Evolutionary conservation across 2,329 filamentous ascomycete species (phyloP).

Genomic region (Fusarium austroafricanum): DNA sequence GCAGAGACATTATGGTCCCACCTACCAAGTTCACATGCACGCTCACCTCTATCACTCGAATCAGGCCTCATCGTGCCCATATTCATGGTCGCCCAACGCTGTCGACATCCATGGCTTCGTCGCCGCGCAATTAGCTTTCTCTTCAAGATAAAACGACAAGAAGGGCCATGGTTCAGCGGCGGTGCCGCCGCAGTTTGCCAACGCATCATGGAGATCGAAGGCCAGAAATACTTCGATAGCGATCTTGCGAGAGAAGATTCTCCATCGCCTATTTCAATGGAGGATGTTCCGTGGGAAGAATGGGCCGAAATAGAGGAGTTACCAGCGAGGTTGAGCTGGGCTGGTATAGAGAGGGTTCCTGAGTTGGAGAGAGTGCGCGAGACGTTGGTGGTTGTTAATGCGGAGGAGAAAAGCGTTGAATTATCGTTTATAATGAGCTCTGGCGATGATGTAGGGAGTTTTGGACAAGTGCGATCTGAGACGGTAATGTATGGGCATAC

Average conservation of each 20-base stretch:
- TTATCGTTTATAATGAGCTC: slow-evolving; percentile 41
- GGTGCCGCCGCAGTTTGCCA: slow-evolving; percentile 41
- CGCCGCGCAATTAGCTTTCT: slow-evolving; percentile 45
- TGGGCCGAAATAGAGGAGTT: slow-evolving; percentile 33
- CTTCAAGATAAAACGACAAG: slow-evolving; percentile 45
- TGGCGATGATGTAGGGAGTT: slow-evolving; percentile 23
- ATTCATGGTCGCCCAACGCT: slow-evolving; percentile 45
- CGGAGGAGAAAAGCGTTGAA: slow-evolving; percentile 34
- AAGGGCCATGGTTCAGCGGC: slow-evolving; percentile 51
- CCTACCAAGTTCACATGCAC: slow-evolving; percentile 26
- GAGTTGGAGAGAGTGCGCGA: slow-evolving; percentile 38
- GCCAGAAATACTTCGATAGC: slow-evolving; percentile 33
- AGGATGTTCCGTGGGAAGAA: slow-evolving; percentile 39
- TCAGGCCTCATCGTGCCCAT: slow-evolving; percentile 49
- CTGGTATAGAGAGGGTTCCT: slow-evolving; percentile 34
- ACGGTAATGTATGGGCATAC: slow-evolving; percentile 23
- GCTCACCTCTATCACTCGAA: slow-evolving; percentile 47
- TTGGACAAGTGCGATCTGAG: slow-evolving; percentile 27
- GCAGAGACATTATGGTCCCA: slow-evolving; percentile 32
- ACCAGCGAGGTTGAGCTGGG: slow-evolving; percentile 35
- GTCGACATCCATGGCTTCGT: slow-evolving; percentile 48
- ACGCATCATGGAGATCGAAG: slow-evolving; percentile 40
- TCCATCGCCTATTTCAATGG: background rate
- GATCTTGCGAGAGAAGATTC: slow-evolving; percentile 17
- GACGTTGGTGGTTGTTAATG: slow-evolving; percentile 41